Evolutionary conservation across 2,329 filamentous ascomycete species (phyloP).

Genomic region (Stromatinia cepivora): DNA sequence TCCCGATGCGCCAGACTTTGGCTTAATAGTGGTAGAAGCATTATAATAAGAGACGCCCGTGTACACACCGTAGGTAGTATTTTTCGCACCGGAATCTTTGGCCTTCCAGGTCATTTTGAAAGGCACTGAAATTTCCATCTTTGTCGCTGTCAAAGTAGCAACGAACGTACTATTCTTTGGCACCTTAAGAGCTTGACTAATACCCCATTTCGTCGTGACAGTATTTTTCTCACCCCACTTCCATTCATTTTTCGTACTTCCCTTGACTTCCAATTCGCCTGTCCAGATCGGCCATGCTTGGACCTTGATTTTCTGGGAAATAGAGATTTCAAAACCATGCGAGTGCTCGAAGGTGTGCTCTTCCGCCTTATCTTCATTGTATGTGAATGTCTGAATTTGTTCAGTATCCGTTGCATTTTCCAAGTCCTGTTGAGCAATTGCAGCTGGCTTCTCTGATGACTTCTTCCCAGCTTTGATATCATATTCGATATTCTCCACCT

Average conservation of each 20-base stretch:
- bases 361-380: slow-evolving; percentile 7
- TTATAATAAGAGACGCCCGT: slow-evolving; percentile 1
- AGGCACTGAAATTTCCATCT: neutral
- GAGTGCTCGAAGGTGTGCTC: slow-evolving; percentile 3
- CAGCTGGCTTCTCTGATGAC: neutral
- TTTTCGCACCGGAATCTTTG: slow-evolving; percentile 5
- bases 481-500: neutral
- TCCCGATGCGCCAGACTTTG: neutral
- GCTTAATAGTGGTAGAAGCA: slow-evolving; percentile 2
- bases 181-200: slow-evolving; percentile 14
- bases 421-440: slow-evolving; percentile 3
- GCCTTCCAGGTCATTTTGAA: neutral
- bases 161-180: neutral
- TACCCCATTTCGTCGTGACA: slow-evolving; percentile 9
- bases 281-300: neutral
- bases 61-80: neutral
- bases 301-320: neutral
- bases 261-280: neutral
- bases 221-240: slow-evolving; percentile 5
- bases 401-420: neutral
- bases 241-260: slow-evolving; percentile 5
- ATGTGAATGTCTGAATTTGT: slow-evolving; percentile 14
- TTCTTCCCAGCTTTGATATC: slow-evolving; percentile 1
- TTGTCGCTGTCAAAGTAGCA: slow-evolving; percentile 8
- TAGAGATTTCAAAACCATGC: neutral